Base-by-base conservation (phyloP, 2,329 filamentous ascomycete species). In the Aspergillus unguis region DNA sequence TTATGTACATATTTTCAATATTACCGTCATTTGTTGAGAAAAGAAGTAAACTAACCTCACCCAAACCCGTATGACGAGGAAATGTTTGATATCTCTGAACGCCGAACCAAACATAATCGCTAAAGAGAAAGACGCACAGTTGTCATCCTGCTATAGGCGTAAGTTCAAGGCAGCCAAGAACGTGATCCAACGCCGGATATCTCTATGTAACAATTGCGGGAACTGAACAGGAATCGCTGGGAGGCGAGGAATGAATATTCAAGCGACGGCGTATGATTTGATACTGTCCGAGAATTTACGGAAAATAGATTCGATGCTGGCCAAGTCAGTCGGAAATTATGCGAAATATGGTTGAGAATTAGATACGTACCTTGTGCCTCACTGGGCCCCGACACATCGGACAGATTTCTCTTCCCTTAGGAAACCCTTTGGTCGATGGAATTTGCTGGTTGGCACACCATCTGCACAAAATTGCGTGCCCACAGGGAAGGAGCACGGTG, bases 361-460 rank as follows among this genome's bases (percentile, higher is more conserved):
- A 17, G 6, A 26, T 28, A 36, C 40, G 26, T 62, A 69, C 66
- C 62, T 64, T 67, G 26, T 63, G 58, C 35, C 52, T 61, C 25
- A 69, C 63, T 7, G 57, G 51, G 11, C 57, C 56, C 9, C 66
- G 62, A 47, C 67, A 69, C 44, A 69, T 58, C 9, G 66, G 65
- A 53, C 67, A 69, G 2, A 38, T 50, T 9, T 59, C 55, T n/a
- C 50, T 31, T 5, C 43, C 52, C 27, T 55, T 58, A 17, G 58
- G 57, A 40, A 55, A 55, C 3, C 55, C 57, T 28, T 37, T 56
- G 59, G 76, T 73, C 1, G 73, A 68, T 2, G 78, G 78, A 32
- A 77, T 71, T 41, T 77, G 72, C 45, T 78, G 72, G 45, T 79
- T 76, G 3, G 77, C 78, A 57, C 80, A 82, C 78, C 78, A 82